phyloP scores from a whole-genome alignment of 441 rosid genomes.

The Erysimum cheiri region DNA sequence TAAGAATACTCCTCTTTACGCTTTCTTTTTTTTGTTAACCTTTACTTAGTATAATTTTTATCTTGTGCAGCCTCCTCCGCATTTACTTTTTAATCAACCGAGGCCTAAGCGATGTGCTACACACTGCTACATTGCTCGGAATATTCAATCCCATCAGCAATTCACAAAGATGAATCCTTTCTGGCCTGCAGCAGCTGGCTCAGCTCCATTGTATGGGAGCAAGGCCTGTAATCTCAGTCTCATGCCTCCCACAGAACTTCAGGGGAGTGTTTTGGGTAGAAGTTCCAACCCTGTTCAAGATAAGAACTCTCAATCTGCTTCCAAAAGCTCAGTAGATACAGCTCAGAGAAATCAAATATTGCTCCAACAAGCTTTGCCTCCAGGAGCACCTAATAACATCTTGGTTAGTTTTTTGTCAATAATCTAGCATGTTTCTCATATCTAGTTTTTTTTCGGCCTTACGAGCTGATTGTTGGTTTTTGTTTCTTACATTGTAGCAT shows the following conservation, averaged over 20 bases:
- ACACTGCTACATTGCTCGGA: conserved; percentile 91
- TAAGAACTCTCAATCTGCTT: conserved; percentile 55
- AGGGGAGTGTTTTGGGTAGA: conserved; percentile 56
- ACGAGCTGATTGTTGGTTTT: neutral
- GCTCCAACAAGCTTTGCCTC: conserved; percentile 86
- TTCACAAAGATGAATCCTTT: conserved; percentile 79
- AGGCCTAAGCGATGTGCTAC: conserved; percentile 94
- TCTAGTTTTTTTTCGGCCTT: neutral
- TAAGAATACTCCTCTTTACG: neutral
- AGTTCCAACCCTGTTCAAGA: conserved; percentile 57
- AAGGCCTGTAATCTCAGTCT: conserved; percentile 81
- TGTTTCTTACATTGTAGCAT: conserved; percentile 54
- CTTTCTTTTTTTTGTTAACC: neutral
- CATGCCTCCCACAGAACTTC: conserved; percentile 74
- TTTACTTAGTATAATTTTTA: conserved; percentile 3
- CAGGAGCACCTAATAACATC: conserved; percentile 76
- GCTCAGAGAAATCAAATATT: conserved; percentile 83
- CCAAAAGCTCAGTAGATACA: conserved; percentile 55
- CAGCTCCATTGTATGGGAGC: conserved; percentile 81
- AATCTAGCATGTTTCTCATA: conserved; percentile 7
- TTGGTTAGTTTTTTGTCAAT: conserved; percentile 56
- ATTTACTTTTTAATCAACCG: conserved; percentile 73
- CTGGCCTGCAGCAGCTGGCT: conserved; percentile 88
- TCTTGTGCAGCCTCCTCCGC: conserved; percentile 72
- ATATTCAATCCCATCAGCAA: conserved; percentile 76